Percentiles rank a stretch among this genome's conserved stretches.
phyloP scores from a whole-genome alignment of 2,329 filamentous ascomycete genomes.

The Stromatinia cepivora region DNA sequence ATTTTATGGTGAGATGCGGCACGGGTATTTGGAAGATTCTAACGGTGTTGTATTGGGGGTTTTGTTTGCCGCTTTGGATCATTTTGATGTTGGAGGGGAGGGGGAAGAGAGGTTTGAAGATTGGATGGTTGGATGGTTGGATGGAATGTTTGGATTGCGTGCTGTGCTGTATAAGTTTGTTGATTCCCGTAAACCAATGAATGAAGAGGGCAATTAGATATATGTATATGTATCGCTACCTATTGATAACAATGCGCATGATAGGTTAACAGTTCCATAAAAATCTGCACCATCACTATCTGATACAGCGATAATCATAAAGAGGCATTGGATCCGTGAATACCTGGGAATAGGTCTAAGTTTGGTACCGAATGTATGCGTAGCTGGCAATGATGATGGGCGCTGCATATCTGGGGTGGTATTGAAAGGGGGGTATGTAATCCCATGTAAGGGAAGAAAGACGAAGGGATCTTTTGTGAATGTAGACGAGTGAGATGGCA shows the following conservation, averaged over 20 bases:
- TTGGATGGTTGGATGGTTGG: not conserved
- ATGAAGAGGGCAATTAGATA: not conserved
- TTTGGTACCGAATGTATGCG: constrained; percentile 12
- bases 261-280: not conserved
- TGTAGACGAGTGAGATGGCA: not conserved
- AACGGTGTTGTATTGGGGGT: not conserved
- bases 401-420: not conserved
- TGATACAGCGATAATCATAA: not conserved
- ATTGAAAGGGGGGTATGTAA: not conserved
- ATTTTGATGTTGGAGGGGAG: not conserved
- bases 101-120: not conserved
- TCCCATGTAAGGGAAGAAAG: not conserved
- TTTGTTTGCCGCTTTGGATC: not conserved
- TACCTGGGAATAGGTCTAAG: not conserved
- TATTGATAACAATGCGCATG: not conserved
- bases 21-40: not conserved
- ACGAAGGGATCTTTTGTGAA: not conserved
- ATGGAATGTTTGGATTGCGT: not conserved
- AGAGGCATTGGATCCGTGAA: not conserved
- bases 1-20: not conserved
- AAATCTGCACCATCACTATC: not conserved
- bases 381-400: constrained; percentile 1
- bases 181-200: not conserved
- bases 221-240: not conserved
- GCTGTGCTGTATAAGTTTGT: not conserved